A percentile compares a stretch with the other conserved stretches of the same genome.
Evolutionary conservation across 306 rosid genomes (phyloP).

Genomic region (Glycine tomentella): DNA sequence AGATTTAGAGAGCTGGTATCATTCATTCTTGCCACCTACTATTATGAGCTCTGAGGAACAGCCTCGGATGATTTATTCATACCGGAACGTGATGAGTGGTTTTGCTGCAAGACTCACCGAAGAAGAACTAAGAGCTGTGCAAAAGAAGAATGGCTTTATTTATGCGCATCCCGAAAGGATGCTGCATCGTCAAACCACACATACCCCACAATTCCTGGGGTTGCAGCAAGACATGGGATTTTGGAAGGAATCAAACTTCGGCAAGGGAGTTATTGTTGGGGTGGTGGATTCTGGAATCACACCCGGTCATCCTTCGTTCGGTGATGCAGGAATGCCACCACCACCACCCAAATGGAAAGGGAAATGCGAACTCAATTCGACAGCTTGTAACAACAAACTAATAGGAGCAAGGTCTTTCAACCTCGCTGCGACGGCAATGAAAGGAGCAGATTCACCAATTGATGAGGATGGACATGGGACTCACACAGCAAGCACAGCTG

Average conservation of each 20-base stretch:
- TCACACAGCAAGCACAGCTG: constrained; percentile 62
- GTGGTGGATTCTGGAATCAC: constrained; percentile 70
- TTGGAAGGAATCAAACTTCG: constrained; percentile 69
- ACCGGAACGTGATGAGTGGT: constrained; percentile 62
- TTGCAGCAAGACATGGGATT: constrained; percentile 57
- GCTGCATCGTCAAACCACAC: constrained; percentile 66
- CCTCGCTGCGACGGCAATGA: constrained; percentile 36
- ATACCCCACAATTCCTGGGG: constrained; percentile 70
- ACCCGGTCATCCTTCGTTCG: constrained; percentile 71
- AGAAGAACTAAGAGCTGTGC: constrained; percentile 57
- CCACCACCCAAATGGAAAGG: constrained; percentile 88
- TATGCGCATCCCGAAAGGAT: constrained; percentile 54
- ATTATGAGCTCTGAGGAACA: constrained; percentile 36
- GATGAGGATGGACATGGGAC: constrained; percentile 63
- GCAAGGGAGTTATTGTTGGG: constrained; percentile 76
- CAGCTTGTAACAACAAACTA: constrained; percentile 71
- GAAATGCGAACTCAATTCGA: constrained; percentile 59
- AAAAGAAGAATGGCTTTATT: constrained; percentile 62
- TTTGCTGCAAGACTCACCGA: constrained; percentile 71
- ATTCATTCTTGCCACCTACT: constrained; percentile 63
- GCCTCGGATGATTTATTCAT: constrained; percentile 54
- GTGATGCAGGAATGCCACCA: constrained; percentile 66
- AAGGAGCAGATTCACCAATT: constrained; percentile 44
- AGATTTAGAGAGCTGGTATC: constrained; percentile 63
- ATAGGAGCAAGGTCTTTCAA: constrained; percentile 77